phyloP scores from a whole-genome alignment of 1,284 basidiomycete genomes.

The Marasmius fiardii region DNA sequence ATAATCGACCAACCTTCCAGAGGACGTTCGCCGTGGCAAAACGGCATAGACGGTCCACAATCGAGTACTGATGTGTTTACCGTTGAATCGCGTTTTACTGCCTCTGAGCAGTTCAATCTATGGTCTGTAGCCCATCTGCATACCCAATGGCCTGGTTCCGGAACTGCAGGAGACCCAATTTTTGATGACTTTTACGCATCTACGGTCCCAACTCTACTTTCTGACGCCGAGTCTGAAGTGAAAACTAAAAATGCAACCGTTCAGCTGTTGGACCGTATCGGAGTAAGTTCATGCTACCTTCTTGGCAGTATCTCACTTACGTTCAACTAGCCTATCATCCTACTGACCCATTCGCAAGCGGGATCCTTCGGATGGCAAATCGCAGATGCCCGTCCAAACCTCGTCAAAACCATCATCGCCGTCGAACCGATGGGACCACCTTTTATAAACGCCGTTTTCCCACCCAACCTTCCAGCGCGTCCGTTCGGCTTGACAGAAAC shows the following conservation, averaged over 20 bases:
- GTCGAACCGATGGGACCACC: constrained; percentile 29
- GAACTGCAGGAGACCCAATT: constrained; percentile 37
- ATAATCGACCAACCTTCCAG: constrained; percentile 49
- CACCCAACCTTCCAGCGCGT: constrained; percentile 27
- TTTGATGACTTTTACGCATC: constrained; percentile 46
- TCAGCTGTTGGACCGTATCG: constrained; percentile 34
- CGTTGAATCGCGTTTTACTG: constrained; percentile 43
- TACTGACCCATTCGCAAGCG: constrained; percentile 31
- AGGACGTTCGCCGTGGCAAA: constrained; percentile 45
- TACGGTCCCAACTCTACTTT: constrained; percentile 30
- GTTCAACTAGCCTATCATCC: constrained; percentile 16
- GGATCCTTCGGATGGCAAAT: constrained; percentile 30
- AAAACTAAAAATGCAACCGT: constrained; percentile 31
- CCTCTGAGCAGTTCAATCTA: constrained; percentile 32
- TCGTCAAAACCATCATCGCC: constrained; percentile 28
- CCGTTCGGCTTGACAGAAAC: constrained; percentile 41
- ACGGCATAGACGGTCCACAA: constrained; percentile 35
- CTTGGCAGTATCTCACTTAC: not conserved
- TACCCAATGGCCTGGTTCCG: constrained; percentile 51
- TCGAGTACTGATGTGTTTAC: constrained; percentile 25
- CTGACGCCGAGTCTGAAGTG: constrained; percentile 27
- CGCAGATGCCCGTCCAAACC: constrained; percentile 25
- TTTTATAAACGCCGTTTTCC: constrained; percentile 26
- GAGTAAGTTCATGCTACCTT: constrained; percentile 23
- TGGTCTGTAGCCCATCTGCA: constrained; percentile 46